These are phyloP conservation scores for Agrostemma githago DNA, from an alignment of 148 eudicot species.

Conservation along the genomic window DNA sequence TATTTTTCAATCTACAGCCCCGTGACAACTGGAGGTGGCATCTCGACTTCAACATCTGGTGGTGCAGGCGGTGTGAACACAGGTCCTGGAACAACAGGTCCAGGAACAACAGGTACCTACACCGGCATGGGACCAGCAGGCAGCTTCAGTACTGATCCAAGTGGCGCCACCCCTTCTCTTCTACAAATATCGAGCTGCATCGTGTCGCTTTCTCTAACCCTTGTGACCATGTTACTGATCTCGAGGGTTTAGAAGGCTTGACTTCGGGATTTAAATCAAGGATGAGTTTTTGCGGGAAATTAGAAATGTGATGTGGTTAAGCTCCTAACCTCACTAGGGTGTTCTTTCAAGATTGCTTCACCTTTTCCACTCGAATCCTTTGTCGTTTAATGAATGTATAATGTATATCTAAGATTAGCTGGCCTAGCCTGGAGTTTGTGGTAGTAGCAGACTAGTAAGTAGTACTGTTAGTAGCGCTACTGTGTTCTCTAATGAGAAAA, in stretches of 20 bases:
- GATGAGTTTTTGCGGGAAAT: constrained; percentile 18
- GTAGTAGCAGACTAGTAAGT: not conserved
- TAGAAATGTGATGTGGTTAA: constrained; percentile 6
- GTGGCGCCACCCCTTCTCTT: constrained; percentile 2
- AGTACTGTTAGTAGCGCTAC: not conserved
- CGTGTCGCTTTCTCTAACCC: constrained; percentile 3
- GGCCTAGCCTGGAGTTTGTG: constrained; percentile 7
- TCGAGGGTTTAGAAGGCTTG: not conserved
- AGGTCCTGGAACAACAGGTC: not conserved
- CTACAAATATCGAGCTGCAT: constrained; percentile 2
- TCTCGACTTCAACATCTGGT: not conserved
- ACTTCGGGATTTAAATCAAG: not conserved
- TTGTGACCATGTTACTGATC: not conserved
- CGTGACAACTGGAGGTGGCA: not conserved
- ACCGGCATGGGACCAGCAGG: constrained; percentile 8
- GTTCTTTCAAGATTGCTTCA: constrained; percentile 8
- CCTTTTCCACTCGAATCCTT: constrained; percentile 14
- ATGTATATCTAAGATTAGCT: constrained; percentile 17
- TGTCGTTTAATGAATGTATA: not conserved
- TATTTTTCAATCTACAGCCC: not conserved
- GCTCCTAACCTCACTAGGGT: not conserved
- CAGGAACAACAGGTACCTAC: not conserved
- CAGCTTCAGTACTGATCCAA: constrained; percentile 2
- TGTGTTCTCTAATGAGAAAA: not conserved
- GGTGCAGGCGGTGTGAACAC: constrained; percentile 2